Conservation (phyloP, 306 rosid genomes). For the Prunus davidiana region DNA sequence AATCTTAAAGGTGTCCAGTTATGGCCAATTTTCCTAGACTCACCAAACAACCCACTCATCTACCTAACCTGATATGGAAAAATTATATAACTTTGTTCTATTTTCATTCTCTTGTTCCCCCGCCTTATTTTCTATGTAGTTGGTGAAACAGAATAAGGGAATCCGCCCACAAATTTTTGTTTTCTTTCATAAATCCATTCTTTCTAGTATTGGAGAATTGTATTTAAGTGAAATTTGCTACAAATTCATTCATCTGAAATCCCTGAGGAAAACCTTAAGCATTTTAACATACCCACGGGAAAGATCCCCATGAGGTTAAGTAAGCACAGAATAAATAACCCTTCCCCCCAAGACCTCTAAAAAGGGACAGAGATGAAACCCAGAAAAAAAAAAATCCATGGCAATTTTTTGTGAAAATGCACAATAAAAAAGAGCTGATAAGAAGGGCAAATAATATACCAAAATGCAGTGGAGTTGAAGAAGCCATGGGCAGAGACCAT, state of each 20-base stretch:
- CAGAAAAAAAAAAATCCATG: background rate
- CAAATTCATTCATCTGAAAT: slow-evolving; percentile 4
- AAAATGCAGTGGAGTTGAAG: slow-evolving; percentile 45
- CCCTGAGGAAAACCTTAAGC: background rate
- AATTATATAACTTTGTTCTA: background rate
- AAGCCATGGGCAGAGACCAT: slow-evolving; percentile 43
- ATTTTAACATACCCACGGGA: background rate
- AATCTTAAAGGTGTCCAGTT: background rate
- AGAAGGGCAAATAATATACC: slow-evolving; percentile 21
- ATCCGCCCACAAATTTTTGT: background rate
- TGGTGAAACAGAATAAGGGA: background rate
- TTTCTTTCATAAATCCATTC: background rate
- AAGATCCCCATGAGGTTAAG: background rate
- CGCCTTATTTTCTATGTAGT: background rate
- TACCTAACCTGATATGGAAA: background rate
- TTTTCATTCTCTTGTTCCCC: background rate
- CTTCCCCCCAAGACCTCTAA: background rate
- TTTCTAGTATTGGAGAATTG: background rate
- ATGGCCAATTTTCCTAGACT: background rate
- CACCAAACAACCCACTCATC: background rate
- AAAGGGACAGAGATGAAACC: background rate
- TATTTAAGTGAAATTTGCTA: background rate
- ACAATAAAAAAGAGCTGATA: background rate
- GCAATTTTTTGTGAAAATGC: background rate
- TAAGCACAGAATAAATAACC: background rate